Conservation (phyloP, 306 rosid species). For the Geum urbanum region DNA sequence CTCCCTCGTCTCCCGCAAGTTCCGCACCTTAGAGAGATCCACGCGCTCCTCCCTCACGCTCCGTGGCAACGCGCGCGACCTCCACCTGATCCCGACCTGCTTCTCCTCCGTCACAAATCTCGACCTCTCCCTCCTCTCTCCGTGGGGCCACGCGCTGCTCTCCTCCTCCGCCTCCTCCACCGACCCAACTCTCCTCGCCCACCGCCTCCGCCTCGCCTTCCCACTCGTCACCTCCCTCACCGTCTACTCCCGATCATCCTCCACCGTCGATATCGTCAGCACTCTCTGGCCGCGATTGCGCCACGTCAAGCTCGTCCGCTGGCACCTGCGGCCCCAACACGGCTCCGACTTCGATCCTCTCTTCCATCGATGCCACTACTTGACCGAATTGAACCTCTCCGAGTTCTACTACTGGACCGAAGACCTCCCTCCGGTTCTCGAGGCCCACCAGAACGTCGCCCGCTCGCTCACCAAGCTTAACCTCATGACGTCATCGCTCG, state of each 20-base stretch:
- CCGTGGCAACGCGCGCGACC: conserved; percentile 86
- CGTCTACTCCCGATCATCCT: conserved; percentile 60
- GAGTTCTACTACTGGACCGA: conserved; percentile 87
- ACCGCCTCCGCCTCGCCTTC: conserved; percentile 56
- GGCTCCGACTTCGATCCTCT: conserved; percentile 65
- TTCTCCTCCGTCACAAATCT: conserved; percentile 57
- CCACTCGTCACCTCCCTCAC: conserved; percentile 66
- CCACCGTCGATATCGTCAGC: conserved; percentile 50
- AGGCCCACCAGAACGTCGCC: conserved; percentile 42
- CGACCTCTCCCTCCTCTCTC: conserved; percentile 73
- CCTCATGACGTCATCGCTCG: conserved; percentile 57
- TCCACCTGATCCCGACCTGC: conserved; percentile 52
- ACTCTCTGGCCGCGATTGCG: conserved; percentile 65
- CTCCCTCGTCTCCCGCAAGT: conserved; percentile 54
- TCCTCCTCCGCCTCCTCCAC: conserved; percentile 31
- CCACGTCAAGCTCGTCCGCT: conserved; percentile 67
- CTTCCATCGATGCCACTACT: conserved; percentile 48
- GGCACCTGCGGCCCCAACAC: conserved; percentile 71
- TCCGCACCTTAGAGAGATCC: conserved; percentile 48
- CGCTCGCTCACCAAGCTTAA: conserved; percentile 55
- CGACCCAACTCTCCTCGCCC: conserved; percentile 57
- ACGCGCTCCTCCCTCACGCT: conserved; percentile 73
- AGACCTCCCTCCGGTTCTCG: conserved; percentile 69
- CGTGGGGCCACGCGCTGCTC: conserved; percentile 87
- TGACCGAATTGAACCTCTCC: conserved; percentile 66